These are phyloP conservation scores for Raphanus sativus DNA, from an alignment of 345 rosid genomes.

Conservation along the genomic window DNA sequence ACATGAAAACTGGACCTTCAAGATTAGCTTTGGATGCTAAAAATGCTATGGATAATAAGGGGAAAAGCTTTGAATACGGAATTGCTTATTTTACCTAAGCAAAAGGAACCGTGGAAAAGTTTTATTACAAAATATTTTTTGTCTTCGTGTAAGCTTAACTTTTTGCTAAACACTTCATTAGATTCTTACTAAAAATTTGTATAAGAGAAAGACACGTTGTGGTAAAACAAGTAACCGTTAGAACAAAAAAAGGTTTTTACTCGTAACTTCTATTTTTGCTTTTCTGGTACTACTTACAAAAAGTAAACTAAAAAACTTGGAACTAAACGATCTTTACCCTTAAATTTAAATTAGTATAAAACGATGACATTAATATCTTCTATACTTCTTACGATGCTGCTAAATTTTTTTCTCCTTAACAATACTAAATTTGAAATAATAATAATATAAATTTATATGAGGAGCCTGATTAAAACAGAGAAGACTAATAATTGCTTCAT, in stretches of 20 bases:
- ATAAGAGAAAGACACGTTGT: neutral
- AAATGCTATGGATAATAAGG: neutral
- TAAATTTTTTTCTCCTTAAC: too few species aligned
- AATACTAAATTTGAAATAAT: too few species aligned
- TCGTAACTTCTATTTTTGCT: neutral
- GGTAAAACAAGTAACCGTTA: conserved; percentile 22
- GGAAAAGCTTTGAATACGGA: neutral
- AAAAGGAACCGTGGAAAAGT: neutral
- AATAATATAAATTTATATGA: too few species aligned
- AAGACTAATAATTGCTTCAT: too few species aligned
- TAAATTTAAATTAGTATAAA: too few species aligned
- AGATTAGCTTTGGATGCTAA: neutral
- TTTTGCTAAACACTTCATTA: neutral
- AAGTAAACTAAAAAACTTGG: too few species aligned
- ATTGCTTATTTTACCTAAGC: neutral
- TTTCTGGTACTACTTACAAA: too few species aligned
- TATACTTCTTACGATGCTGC: too few species aligned
- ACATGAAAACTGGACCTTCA: neutral
- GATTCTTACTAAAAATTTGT: conserved; percentile 5
- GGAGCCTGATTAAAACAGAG: too few species aligned
- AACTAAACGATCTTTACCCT: too few species aligned
- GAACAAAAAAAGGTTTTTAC: neutral
- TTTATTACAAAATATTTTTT: neutral
- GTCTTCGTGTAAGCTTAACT: neutral
- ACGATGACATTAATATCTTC: too few species aligned